phyloP scores from a whole-genome alignment of 225 moss, liverwort and hornwort species.

The Bryoerythrophyllum caledonicum region DNA sequence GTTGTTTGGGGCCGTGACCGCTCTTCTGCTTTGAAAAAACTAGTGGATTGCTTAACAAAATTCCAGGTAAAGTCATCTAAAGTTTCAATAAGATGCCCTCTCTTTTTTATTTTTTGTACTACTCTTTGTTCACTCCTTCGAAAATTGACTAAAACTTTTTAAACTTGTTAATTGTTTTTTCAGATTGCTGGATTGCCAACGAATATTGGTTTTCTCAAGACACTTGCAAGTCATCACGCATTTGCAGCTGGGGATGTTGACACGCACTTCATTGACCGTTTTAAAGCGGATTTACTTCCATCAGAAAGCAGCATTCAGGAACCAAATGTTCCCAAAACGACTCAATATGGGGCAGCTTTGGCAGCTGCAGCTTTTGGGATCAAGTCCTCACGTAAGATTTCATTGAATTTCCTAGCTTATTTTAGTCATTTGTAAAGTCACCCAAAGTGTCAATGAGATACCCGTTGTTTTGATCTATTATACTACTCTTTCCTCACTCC shows the following conservation, averaged over 20 bases:
- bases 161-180: constrained; percentile 6
- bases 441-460: too few species aligned
- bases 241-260: constrained; percentile 92
- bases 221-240: constrained; percentile 80
- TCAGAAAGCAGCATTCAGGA: constrained; percentile 24
- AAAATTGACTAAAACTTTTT: not conserved
- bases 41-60: constrained; percentile 67
- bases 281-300: constrained; percentile 71
- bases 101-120: too few species aligned
- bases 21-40: constrained; percentile 78
- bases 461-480: too few species aligned
- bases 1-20: constrained; percentile 95
- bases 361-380: constrained; percentile 67
- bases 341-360: constrained; percentile 62
- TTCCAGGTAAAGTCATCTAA: constrained; percentile 64
- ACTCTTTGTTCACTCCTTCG: too few species aligned
- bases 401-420: not conserved
- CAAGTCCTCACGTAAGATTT: constrained; percentile 43
- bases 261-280: constrained; percentile 92
- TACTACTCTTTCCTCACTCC: too few species aligned
- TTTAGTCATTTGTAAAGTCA: too few species aligned
- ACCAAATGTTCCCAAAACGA: constrained; percentile 29
- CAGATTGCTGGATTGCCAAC: constrained; percentile 94
- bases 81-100: too few species aligned
- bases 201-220: constrained; percentile 85